phyloP scores from a whole-genome alignment of 257 asterid genomes.

The Schizonepeta tenuifolia region DNA sequence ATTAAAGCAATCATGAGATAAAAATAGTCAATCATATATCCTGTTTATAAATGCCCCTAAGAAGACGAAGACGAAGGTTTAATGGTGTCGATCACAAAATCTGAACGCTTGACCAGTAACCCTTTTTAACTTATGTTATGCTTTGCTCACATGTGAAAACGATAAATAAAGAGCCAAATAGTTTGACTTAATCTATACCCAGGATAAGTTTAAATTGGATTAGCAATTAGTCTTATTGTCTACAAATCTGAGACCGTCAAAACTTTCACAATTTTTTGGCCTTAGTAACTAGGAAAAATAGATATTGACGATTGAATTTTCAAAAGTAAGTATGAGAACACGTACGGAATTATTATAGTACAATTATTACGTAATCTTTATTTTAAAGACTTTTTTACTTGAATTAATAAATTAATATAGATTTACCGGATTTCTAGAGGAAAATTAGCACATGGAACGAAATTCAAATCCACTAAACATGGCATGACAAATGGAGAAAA shows the following conservation, averaged over 20 bases:
- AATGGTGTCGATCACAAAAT: no score
- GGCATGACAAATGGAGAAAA: slow-evolving; percentile 40
- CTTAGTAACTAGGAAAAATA: neutral
- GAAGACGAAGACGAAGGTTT: no score
- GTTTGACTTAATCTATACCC: slow-evolving; percentile 23
- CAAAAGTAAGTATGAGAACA: neutral
- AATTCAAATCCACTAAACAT: slow-evolving; percentile 24
- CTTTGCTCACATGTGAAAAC: neutral
- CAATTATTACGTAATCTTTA: neutral
- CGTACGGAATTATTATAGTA: slow-evolving; percentile 1
- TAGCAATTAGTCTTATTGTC: slow-evolving; percentile 23
- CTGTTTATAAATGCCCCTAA: no score
- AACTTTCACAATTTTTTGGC: slow-evolving; percentile 7
- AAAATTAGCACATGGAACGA: slow-evolving; percentile 20
- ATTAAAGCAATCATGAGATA: no score
- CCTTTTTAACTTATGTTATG: neutral
- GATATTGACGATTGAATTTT: neutral
- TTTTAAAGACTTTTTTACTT: neutral
- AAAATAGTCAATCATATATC: no score
- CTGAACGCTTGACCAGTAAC: no score
- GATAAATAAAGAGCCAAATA: neutral
- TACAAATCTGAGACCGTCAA: slow-evolving; percentile 24
- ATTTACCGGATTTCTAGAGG: neutral
- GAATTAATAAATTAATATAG: neutral
- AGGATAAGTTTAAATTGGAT: neutral